Evolutionary conservation across 768 basidiomycete genomes (phyloP), one percentile per base, ranked within the genome.

Genomic region (Leccinum aurantiacum): DNA sequence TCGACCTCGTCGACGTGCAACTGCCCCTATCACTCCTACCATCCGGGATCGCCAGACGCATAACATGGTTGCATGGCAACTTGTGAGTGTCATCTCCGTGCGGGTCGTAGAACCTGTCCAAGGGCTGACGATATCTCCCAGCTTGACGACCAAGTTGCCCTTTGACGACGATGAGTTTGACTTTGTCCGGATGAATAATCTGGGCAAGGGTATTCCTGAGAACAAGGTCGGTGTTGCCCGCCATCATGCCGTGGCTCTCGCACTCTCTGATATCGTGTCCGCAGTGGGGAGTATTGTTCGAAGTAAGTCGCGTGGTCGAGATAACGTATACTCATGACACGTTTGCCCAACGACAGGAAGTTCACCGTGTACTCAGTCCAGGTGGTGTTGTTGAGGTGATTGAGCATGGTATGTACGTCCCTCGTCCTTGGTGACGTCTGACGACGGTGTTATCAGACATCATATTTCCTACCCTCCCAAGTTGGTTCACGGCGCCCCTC

Each of bases 161-260:
- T 92, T 91, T 67, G 89, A 91, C 15, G 90, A 91, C 57, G 89
- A 91, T 60, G 84, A 88, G 65, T 92, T 92, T 61, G 90, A 92
- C 71, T 84, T 89, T 70, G 84, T 92, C n/a, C 91, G 88, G 65
- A 82, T 91, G 54, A 79, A 83, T 60, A 76, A 77, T 53, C 82
- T 91, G 59, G 83, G 88, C 1, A 79, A 79, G 65, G 89, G 83
- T 15, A 83, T 91, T 31, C 89, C 88, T 6, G 90, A 91, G 69
- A 89, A 86, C 65, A 90, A 90, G 78, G 88, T 84, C 54, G 49
- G 63, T 19, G 14, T 35, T 13, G 2, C 15, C 6, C 48, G 9
- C 25, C 19, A 19, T 53, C 1, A 13, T 4, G 15, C 46, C 27
- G 15, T 22, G 9, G n/a, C 55, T 46, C 22, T 41, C 9, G 10